These are phyloP conservation scores for Phytophthora chlamydospora DNA, from an alignment of 352 stramenopile species.

Conservation along the genomic window DNA sequence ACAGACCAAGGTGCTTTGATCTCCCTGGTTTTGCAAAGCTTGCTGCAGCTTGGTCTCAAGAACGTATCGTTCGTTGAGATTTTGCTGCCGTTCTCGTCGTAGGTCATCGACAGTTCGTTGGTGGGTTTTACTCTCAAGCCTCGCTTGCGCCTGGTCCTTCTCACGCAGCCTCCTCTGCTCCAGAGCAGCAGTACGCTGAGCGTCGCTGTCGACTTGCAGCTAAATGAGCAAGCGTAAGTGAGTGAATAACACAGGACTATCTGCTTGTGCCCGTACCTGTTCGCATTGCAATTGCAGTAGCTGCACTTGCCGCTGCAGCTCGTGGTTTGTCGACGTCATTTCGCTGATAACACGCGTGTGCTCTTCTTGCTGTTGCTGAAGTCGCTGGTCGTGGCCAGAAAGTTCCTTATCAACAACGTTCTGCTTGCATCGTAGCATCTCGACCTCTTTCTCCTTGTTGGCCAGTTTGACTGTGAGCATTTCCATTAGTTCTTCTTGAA, in stretches of 20 bases:
- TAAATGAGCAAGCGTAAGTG: slow-evolving; percentile 7
- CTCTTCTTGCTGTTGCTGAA: slow-evolving; percentile 40
- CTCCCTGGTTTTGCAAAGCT: slow-evolving; percentile 34
- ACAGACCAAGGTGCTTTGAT: slow-evolving; percentile 23
- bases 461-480: slow-evolving; percentile 66
- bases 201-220: slow-evolving; percentile 43
- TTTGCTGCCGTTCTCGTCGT: slow-evolving; percentile 36
- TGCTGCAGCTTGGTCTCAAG: slow-evolving; percentile 36
- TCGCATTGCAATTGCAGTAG: slow-evolving; percentile 47
- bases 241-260: not conserved
- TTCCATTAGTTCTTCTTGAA: slow-evolving; percentile 68
- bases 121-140: slow-evolving; percentile 23
- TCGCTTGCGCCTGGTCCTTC: slow-evolving; percentile 39
- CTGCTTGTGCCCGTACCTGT: slow-evolving; percentile 27
- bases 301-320: slow-evolving; percentile 47
- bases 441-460: slow-evolving; percentile 69
- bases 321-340: slow-evolving; percentile 39
- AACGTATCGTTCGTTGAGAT: slow-evolving; percentile 24
- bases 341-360: slow-evolving; percentile 18
- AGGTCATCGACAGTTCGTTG: slow-evolving; percentile 39
- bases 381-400: slow-evolving; percentile 27
- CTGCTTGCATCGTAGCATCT: slow-evolving; percentile 51
- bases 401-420: slow-evolving; percentile 24
- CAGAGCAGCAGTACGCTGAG: slow-evolving; percentile 34
- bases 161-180: slow-evolving; percentile 52